Evolutionary conservation across 2,329 filamentous ascomycete genomes (phyloP).

Genomic region (Colletotrichum acutatum): DNA sequence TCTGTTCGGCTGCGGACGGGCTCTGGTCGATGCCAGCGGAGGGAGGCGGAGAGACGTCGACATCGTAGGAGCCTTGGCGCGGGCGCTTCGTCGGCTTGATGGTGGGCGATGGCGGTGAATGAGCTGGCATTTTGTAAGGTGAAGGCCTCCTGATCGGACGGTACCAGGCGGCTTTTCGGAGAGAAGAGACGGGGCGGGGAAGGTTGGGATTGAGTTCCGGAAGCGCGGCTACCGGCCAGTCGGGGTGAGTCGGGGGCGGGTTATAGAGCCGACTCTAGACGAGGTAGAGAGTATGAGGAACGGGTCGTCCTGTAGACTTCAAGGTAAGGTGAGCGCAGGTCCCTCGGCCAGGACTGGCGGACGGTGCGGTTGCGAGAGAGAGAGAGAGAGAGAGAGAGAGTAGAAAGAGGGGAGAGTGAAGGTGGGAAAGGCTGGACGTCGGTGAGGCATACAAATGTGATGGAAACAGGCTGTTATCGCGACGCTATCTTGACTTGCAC

Average conservation of each 20-base stretch:
- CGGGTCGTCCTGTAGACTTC: not conserved
- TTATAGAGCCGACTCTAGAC: not conserved
- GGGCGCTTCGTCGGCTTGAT: slow-evolving; percentile 67
- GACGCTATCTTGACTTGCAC: slow-evolving; percentile 31
- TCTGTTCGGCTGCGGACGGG: slow-evolving; percentile 43
- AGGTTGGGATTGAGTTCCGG: not conserved
- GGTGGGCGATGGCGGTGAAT: slow-evolving; percentile 60
- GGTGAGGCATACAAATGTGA: slow-evolving; percentile 25
- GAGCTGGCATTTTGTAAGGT: slow-evolving; percentile 53
- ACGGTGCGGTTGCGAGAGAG: not conserved
- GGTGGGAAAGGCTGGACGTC: slow-evolving; percentile 2
- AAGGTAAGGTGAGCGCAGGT: not conserved
- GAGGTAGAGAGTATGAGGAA: not conserved
- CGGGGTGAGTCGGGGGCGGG: not conserved
- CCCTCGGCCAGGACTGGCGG: not conserved
- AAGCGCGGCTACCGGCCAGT: not conserved
- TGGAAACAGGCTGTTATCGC: slow-evolving; percentile 23
- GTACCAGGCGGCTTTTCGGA: not conserved
- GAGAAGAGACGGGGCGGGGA: not conserved
- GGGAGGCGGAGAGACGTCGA: slow-evolving; percentile 50
- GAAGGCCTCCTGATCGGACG: not conserved
- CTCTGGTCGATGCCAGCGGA: slow-evolving; percentile 50
- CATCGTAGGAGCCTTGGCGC: slow-evolving; percentile 62
- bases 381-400: not conserved
- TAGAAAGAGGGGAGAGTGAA: slow-evolving; percentile 2